A percentile compares a stretch with the other conserved stretches of the same genome.
phyloP scores from a whole-genome alignment of 177 flowering plant species.

The Vitis hybrid region DNA sequence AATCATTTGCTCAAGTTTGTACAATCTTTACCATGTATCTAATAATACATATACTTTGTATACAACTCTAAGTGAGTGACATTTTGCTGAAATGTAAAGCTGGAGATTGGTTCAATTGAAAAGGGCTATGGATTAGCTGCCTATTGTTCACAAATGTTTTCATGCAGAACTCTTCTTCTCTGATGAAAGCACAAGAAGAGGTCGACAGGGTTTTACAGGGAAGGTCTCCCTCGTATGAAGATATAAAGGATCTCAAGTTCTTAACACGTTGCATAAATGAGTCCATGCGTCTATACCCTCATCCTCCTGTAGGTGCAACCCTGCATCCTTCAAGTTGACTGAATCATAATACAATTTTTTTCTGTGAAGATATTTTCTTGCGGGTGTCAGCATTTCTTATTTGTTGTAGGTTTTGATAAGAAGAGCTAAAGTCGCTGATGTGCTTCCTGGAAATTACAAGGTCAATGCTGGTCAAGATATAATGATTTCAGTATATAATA shows the following conservation, averaged over 20 bases:
- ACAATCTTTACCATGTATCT: not conserved
- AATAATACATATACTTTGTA: not conserved
- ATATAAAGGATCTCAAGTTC: constrained; percentile 74
- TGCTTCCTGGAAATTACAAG: constrained; percentile 87
- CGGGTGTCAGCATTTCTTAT: not conserved
- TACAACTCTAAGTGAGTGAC: not conserved
- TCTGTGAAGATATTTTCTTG: not conserved
- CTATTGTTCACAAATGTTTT: not conserved
- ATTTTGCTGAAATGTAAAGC: not conserved
- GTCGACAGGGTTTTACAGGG: constrained; percentile 84
- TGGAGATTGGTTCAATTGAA: no score
- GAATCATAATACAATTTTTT: not conserved
- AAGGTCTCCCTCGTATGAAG: constrained; percentile 72
- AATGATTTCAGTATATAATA: constrained; percentile 94
- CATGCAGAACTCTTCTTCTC: constrained; percentile 52
- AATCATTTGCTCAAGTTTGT: not conserved
- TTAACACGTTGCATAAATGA: constrained; percentile 81
- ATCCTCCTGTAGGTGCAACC: constrained; percentile 82
- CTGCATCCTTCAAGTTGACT: constrained; percentile 8
- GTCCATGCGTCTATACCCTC: constrained; percentile 90
- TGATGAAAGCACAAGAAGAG: constrained; percentile 78
- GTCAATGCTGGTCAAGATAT: constrained; percentile 92
- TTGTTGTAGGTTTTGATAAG: constrained; percentile 71
- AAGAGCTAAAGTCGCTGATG: constrained; percentile 76
- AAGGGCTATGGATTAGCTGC: not conserved